phyloP scores from a whole-genome alignment of 2,329 filamentous ascomycete genomes.

The Aschersonia sp. region DNA sequence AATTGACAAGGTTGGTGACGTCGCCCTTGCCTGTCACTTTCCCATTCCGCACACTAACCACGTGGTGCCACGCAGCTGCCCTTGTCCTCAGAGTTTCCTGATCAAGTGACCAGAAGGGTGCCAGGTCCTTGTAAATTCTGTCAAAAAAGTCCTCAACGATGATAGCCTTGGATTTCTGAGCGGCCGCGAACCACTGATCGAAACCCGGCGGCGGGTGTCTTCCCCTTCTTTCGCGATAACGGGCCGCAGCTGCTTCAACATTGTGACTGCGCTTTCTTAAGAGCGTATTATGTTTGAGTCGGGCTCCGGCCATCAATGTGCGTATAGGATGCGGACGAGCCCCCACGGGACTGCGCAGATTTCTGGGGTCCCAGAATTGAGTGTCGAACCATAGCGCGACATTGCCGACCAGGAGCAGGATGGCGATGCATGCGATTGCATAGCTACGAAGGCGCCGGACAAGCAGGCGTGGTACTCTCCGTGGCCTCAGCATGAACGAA shows the following conservation, averaged over 20 bases:
- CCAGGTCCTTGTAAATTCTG: conserved; percentile 46
- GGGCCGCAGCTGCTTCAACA: conserved; percentile 34
- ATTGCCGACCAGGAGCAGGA: not conserved
- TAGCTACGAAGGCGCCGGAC: not conserved
- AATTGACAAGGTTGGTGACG: not conserved
- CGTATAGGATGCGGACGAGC: not conserved
- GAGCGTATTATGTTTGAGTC: not conserved
- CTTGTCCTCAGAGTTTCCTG: conserved; percentile 20
- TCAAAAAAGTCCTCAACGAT: conserved; percentile 50
- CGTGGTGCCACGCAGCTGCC: not conserved
- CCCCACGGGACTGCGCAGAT: not conserved
- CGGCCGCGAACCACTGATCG: conserved; percentile 41
- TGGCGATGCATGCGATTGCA: not conserved
- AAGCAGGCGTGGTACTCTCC: not conserved
- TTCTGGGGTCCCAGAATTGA: not conserved
- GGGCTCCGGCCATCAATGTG: not conserved
- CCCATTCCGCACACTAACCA: not conserved
- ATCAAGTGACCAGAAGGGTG: conserved; percentile 43
- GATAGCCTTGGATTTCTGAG: conserved; percentile 34
- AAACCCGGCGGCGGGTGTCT: conserved; percentile 49
- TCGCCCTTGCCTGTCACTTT: not conserved
- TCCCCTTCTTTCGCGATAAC: conserved; percentile 41
- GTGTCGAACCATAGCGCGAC: not conserved
- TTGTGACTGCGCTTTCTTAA: conserved; percentile 12
- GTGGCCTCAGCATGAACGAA: not conserved